These are phyloP conservation scores for Salix udensis DNA, from an alignment of 345 rosid species.

Conservation along the genomic window DNA sequence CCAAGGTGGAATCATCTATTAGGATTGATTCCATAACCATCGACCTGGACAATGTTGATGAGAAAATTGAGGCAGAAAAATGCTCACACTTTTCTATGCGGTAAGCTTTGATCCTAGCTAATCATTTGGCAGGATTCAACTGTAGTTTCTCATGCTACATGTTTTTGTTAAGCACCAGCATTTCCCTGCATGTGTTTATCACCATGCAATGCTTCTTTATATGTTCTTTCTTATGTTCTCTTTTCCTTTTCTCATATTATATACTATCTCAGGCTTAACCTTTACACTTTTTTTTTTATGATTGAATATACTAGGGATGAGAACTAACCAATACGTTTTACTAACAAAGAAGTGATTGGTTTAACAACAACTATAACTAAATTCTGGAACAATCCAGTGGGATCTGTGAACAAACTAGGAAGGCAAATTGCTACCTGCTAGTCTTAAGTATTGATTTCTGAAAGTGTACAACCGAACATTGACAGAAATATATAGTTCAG, in stretches of 20 bases:
- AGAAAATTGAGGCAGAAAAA: constrained; percentile 30
- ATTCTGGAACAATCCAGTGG: neutral
- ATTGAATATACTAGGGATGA: constrained; percentile 8
- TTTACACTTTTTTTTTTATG: neutral
- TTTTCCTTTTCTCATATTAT: neutral
- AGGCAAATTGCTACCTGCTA: neutral
- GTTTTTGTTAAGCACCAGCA: neutral
- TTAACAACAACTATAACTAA: neutral
- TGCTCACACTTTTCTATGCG: constrained; percentile 74
- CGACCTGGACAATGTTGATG: constrained; percentile 41
- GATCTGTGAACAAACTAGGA: neutral
- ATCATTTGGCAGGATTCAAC: neutral
- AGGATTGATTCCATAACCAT: constrained; percentile 55
- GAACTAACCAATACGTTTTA: neutral
- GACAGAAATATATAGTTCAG: neutral
- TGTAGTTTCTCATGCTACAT: neutral
- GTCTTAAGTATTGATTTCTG: neutral
- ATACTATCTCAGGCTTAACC: neutral
- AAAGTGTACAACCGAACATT: neutral
- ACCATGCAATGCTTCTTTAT: neutral
- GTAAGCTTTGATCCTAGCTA: constrained; percentile 35
- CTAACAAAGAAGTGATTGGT: neutral
- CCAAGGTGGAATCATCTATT: constrained; percentile 43
- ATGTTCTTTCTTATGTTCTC: neutral
- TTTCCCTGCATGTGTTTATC: neutral